Conservation (phyloP, 768 basidiomycete species). For the Erythrobasidium yunnanense region DNA sequence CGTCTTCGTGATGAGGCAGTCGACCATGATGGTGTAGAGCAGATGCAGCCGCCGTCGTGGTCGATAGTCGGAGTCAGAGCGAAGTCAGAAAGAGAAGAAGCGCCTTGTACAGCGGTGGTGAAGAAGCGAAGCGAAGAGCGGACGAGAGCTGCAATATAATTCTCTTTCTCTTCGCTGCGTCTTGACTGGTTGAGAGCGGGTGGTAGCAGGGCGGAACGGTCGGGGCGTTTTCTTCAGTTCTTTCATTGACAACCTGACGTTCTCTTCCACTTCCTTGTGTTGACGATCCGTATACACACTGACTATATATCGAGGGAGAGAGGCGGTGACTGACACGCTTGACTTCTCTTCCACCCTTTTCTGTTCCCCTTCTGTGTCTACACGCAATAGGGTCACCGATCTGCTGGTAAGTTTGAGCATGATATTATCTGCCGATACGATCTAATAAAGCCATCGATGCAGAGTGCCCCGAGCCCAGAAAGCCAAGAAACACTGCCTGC, state of each 20-base stretch:
- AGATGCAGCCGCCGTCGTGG: no score
- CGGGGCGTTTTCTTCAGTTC: no score
- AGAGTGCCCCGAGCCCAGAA: slow-evolving; percentile 24
- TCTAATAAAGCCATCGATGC: background rate
- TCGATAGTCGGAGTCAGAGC: no score
- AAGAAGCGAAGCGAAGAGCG: background rate
- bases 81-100: slow-evolving; percentile 1
- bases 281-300: background rate
- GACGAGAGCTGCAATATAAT: background rate
- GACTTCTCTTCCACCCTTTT: background rate
- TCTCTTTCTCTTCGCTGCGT: background rate
- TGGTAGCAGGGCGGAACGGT: no score
- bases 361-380: background rate
- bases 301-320: no score
- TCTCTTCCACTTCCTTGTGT: background rate
- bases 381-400: slow-evolving; percentile 20
- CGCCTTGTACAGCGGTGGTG: background rate
- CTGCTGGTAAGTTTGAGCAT: no score
- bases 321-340: background rate
- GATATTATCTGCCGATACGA: no score
- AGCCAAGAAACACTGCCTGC: slow-evolving; percentile 9
- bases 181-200: no score
- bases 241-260: slow-evolving; percentile 1
- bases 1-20: no score
- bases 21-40: no score